Evolutionary conservation across 306 rosid genomes (phyloP), one percentile per base, ranked within the genome.

Genomic region (Trichosanthes truncata): DNA sequence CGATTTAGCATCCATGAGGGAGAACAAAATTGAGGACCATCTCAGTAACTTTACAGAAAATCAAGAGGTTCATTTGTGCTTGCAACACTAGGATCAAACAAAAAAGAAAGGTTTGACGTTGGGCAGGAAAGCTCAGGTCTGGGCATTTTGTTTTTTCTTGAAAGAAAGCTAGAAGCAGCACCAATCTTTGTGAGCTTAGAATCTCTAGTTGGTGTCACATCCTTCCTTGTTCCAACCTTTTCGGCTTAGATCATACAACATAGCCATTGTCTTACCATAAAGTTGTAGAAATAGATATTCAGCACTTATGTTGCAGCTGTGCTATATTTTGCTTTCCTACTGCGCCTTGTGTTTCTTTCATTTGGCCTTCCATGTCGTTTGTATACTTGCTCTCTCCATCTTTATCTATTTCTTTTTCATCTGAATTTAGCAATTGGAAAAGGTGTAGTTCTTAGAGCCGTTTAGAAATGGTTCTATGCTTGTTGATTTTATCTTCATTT

Each of bases 401-500:
- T 15, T 43, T 25, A 14, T 43, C 57, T 11, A 7, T 25, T 46
- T 71, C 2, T 21, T 26, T 71, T 43, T 71, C 2, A 71, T 45
- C 26, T 45, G 40, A 45, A 6, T 45, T 71, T 71, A 13, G 38
- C 56, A 23, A 43, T 71, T 40, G 55, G 3, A 45, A 43, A 71
- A 71, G 2, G 1, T 71, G 51, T 67, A 40, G 17, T 71, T 71
- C 56, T 71, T 68, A 36, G 3, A 40, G 14, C 23, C 6, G 21
- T 36, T 20, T 40, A n/a, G 33, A 43, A 68, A 12, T 21, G 75
- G 52, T 68, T 68, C 74, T 43, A 23, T 71, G 51, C 76, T 23
- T 23, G 36, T 65, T 83, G 33, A 78, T 79, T 77, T 82, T 41
- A 59, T 63, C 67, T 45, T 9, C 35, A 6, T 81, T 55, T 76